Percentiles rank a stretch among this genome's conserved stretches.
Conservation (phyloP, 2,329 filamentous ascomycete species). For the Fusarium clavum region DNA sequence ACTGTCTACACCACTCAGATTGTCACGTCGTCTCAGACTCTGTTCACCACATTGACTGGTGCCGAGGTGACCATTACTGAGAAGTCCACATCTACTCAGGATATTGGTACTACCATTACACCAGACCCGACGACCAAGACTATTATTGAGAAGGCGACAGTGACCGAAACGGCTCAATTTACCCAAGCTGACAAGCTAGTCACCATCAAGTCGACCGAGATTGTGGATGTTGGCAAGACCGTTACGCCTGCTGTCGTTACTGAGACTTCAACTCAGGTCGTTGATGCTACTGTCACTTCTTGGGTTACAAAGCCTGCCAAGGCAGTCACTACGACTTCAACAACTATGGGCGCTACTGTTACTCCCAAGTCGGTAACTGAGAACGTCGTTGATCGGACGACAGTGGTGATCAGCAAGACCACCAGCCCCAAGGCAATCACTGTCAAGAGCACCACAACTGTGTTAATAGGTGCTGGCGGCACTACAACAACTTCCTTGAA, state of each 20-base stretch:
- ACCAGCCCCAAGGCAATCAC: conserved; percentile 36
- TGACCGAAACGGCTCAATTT: conserved; percentile 21
- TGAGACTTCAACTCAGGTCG: conserved; percentile 32
- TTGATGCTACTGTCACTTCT: conserved; percentile 32
- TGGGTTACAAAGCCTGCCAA: conserved; percentile 32
- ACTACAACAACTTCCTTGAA: conserved; percentile 39
- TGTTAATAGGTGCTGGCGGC: conserved; percentile 33
- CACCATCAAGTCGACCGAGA: conserved; percentile 45
- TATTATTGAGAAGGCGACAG: conserved; percentile 31
- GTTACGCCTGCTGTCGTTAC: conserved; percentile 47
- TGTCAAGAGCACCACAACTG: conserved; percentile 37
- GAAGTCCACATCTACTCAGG: conserved; percentile 29
- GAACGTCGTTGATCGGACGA: conserved; percentile 23
- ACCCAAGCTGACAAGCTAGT: conserved; percentile 38
- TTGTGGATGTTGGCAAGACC: conserved; percentile 49
- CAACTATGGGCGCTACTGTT: conserved; percentile 33
- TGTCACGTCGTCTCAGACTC: conserved; percentile 33
- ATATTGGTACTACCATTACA: conserved; percentile 39
- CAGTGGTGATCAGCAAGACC: conserved; percentile 30
- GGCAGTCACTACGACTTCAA: conserved; percentile 25
- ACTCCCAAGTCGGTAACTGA: conserved; percentile 43
- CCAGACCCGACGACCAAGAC: conserved; percentile 36
- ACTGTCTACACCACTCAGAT: conserved; percentile 39
- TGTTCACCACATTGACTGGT: conserved; percentile 25
- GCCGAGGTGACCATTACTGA: conserved; percentile 23